Evolutionary conservation across 495 filamentous ascomycete species (phyloP).

Genomic region (Melanomma pulvis-pyrius): DNA sequence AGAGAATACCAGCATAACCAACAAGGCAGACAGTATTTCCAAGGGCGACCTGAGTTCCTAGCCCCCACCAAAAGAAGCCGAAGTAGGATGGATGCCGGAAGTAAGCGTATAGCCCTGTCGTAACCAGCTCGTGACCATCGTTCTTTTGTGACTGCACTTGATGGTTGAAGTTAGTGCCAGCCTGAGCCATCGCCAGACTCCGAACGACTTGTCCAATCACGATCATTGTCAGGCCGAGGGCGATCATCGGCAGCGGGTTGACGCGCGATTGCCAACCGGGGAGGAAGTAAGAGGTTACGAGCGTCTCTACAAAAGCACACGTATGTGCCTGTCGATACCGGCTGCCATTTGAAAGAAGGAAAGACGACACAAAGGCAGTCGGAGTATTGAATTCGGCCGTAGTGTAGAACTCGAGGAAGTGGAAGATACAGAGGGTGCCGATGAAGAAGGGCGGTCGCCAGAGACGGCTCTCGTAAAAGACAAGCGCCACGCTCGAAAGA

Average conservation of each 20-base stretch:
- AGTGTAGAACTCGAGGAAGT: constrained; percentile 93
- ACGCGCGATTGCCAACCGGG: constrained; percentile 53
- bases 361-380: constrained; percentile 70
- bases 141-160: constrained; percentile 69
- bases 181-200: constrained; percentile 81
- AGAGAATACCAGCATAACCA: constrained; percentile 73
- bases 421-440: constrained; percentile 74
- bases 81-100: constrained; percentile 91
- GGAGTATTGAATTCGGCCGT: constrained; percentile 82
- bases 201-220: constrained; percentile 71
- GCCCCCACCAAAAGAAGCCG: constrained; percentile 96
- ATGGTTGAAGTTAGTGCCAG: constrained; percentile 91
- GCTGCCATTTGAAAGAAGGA: constrained; percentile 82
- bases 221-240: constrained; percentile 66
- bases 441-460: constrained; percentile 89
- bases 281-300: constrained; percentile 60
- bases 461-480: constrained; percentile 52
- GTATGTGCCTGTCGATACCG: constrained; percentile 83
- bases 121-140: constrained; percentile 76
- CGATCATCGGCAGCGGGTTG: constrained; percentile 35
- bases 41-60: constrained; percentile 90
- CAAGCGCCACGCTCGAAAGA: constrained; percentile 48
- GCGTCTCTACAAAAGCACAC: constrained; percentile 70
- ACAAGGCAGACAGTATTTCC: constrained; percentile 80
- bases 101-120: constrained; percentile 63